These are phyloP conservation scores for Cercophora scortea DNA, from an alignment of 495 filamentous ascomycete genomes.

Conservation along the genomic window DNA sequence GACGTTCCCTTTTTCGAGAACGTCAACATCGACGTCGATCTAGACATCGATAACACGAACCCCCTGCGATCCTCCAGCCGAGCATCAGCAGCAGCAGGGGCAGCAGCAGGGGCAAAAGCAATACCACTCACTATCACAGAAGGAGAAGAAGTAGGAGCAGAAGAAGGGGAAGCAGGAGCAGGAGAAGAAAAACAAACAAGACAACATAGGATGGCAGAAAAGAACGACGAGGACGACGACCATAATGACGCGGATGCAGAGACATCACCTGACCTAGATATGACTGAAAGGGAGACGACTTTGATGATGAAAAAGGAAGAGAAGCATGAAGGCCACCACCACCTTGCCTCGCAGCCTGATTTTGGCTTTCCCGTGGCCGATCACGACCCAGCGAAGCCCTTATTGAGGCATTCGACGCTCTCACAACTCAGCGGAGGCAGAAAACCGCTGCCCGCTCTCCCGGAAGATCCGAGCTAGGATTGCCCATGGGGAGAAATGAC, in stretches of 20 bases:
- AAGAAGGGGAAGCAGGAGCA: background rate
- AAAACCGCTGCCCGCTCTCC: constrained; percentile 46
- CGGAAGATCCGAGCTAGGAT: constrained; percentile 30
- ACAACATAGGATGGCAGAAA: background rate
- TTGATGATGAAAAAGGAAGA: background rate
- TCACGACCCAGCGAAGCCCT: background rate
- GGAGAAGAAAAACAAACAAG: too few species aligned
- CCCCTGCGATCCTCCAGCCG: background rate
- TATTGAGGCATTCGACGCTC: background rate
- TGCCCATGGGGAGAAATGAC: background rate
- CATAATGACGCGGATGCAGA: background rate
- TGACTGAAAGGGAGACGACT: background rate
- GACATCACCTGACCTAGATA: background rate
- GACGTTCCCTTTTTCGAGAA: constrained; percentile 6
- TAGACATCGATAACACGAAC: too few species aligned
- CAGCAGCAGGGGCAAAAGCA: background rate
- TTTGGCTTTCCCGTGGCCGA: too few species aligned
- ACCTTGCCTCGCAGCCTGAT: background rate
- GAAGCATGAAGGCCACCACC: background rate
- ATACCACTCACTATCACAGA: background rate
- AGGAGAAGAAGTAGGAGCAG: background rate
- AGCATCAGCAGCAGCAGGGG: background rate
- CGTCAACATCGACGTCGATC: background rate
- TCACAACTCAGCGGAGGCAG: constrained; percentile 18
- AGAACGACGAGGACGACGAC: background rate